Evolutionary conservation across 2,329 filamentous ascomycete species (phyloP), one percentile per base, ranked within the genome.

Genomic region (Aspergillus novofumigatus): DNA sequence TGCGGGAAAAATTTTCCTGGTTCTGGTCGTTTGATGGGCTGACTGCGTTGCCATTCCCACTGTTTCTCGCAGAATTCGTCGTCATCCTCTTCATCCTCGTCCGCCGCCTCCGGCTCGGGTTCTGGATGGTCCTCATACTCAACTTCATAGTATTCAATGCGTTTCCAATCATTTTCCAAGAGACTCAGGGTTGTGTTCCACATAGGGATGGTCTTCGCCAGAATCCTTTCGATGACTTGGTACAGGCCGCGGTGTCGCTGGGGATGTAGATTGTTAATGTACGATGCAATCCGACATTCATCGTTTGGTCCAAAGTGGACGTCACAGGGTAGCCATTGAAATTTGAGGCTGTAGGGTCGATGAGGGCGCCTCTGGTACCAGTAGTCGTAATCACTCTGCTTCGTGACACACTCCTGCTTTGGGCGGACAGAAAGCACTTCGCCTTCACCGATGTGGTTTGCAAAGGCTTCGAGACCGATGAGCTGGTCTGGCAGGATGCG

Each of bases 321-420:
- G 44, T 79, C 71, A 11, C 72, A 73, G 0, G 77, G 75, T 14
- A 81, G 69, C 79, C 81, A 83, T 63, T 83, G 79, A 56, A 77
- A 79, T 1, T 67, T 62, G 4, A 49, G 53, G 9, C 73, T 77
- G 42, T 59, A 65, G 44, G 44, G 44, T 14, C 14, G 10, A 47
- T 47, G 23, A 10, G 11, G 11, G 44, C 4, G 23, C 38, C 11
- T 44, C 21, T 23, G 20, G 25, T 3, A 20, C 32, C 11, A 2
- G 11, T 14, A 6, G 3, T 35, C 32, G 26, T 17, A 51, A 28
- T 3, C 9, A 26, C 3, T 3, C 41, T 3, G 17, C 44, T 10
- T 14, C 7, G 41, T n/a, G 6, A 5, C n/a, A 14, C 45, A 35
- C 35, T 59, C 29, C 11, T 47, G 21, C 14, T 54, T 51, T 4